Conservation (phyloP, 1,284 basidiomycete genomes). For the Blastosporella zonata region DNA sequence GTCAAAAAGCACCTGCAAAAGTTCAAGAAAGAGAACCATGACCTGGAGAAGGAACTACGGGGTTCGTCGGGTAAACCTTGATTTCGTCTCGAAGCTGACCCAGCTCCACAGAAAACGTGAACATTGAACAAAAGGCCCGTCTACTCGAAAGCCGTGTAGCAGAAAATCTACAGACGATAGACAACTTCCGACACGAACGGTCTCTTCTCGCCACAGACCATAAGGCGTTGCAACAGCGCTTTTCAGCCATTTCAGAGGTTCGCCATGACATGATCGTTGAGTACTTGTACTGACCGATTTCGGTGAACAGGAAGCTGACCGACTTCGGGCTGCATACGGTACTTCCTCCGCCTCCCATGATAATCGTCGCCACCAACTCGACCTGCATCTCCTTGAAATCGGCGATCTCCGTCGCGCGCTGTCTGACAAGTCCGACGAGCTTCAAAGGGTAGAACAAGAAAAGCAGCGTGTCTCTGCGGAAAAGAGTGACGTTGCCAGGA, state of each 20-base stretch:
- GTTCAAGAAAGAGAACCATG: slow-evolving; percentile 66
- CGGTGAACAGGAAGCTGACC: slow-evolving; percentile 48
- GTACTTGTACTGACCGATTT: not conserved
- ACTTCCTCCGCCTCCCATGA: slow-evolving; percentile 67
- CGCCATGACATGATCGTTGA: slow-evolving; percentile 19
- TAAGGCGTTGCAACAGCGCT: slow-evolving; percentile 65
- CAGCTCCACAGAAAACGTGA: slow-evolving; percentile 45
- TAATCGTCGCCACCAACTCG: slow-evolving; percentile 66
- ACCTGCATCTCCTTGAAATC: slow-evolving; percentile 66
- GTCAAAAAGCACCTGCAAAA: slow-evolving; percentile 64
- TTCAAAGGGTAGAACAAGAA: slow-evolving; percentile 59
- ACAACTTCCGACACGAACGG: slow-evolving; percentile 71
- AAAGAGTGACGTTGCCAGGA: slow-evolving; percentile 58
- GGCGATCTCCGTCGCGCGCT: slow-evolving; percentile 67
- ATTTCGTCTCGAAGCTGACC: not conserved
- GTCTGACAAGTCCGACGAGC: slow-evolving; percentile 57
- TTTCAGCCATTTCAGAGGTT: slow-evolving; percentile 64
- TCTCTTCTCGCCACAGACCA: slow-evolving; percentile 62
- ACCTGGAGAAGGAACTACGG: slow-evolving; percentile 65
- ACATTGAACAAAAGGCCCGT: slow-evolving; percentile 66
- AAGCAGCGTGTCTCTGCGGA: slow-evolving; percentile 59
- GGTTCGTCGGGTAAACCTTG: slow-evolving; percentile 35
- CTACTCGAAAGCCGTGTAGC: slow-evolving; percentile 59
- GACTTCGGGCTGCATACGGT: slow-evolving; percentile 57
- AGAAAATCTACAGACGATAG: slow-evolving; percentile 66